A percentile compares a stretch with the other conserved stretches of the same genome.
phyloP scores from a whole-genome alignment of 2,329 filamentous ascomycete genomes.

The Emmonsia crescens region DNA sequence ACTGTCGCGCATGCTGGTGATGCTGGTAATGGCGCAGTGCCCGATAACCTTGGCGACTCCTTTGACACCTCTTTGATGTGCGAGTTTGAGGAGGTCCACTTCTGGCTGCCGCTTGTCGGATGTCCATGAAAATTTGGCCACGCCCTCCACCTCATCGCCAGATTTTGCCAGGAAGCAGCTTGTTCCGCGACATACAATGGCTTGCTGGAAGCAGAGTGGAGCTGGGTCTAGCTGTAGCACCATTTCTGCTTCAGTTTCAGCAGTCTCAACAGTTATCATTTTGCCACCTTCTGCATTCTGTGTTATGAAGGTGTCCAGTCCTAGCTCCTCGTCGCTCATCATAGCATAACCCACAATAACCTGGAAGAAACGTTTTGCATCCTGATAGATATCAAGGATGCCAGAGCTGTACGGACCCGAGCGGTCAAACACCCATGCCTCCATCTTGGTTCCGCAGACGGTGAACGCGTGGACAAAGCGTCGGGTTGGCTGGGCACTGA shows the following conservation, averaged over 20 bases:
- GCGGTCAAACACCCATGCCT: conserved; percentile 22
- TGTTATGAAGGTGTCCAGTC: conserved; percentile 21
- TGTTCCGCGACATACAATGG: conserved; percentile 18
- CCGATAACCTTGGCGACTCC: conserved; percentile 20
- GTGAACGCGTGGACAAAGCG: conserved; percentile 23
- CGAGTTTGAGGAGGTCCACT: conserved; percentile 18
- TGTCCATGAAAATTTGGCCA: conserved; percentile 26
- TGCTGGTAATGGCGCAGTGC: conserved; percentile 19
- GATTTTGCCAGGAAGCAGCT: conserved; percentile 15
- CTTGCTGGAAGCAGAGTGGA: conserved; percentile 5
- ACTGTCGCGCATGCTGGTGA: conserved; percentile 16
- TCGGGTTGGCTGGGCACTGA: conserved; percentile 18
- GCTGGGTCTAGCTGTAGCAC: conserved; percentile 1
- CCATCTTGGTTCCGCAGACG: conserved; percentile 14
- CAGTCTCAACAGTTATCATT: background rate
- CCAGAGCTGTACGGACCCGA: conserved; percentile 1
- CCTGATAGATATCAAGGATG: conserved; percentile 20
- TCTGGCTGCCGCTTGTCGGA: conserved; percentile 20
- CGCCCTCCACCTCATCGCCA: conserved; percentile 14
- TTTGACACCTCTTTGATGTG: conserved; percentile 17
- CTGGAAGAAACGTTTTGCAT: conserved; percentile 20
- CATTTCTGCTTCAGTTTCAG: background rate
- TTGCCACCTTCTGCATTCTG: conserved; percentile 6
- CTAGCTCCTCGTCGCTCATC: conserved; percentile 21
- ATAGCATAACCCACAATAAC: conserved; percentile 19